phyloP scores from a whole-genome alignment of 2,329 filamentous ascomycete genomes.

The Colletotrichum gloeosporioides region DNA sequence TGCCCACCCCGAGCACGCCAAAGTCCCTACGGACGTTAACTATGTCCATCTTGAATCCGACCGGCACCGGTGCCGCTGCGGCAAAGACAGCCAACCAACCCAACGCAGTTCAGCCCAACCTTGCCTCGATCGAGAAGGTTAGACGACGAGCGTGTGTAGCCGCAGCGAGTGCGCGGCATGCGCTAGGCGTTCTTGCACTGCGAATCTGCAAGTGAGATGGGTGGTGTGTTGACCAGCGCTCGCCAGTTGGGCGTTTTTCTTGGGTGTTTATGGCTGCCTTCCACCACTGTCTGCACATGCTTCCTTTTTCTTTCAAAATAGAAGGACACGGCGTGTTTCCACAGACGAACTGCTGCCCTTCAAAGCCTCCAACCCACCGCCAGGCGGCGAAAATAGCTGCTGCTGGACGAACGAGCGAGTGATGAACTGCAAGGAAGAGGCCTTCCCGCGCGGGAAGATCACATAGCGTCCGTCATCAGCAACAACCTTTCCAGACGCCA shows the following conservation, averaged over 20 bases:
- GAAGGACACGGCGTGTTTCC: background rate
- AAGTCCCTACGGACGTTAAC: background rate
- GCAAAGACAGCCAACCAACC: background rate
- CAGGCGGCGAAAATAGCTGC: background rate
- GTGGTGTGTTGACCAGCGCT: background rate
- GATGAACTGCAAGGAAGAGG: background rate
- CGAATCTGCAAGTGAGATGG: background rate
- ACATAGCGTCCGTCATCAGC: constrained; percentile 4
- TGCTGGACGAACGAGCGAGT: background rate
- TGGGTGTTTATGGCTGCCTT: background rate
- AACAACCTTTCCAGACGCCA: constrained; percentile 3
- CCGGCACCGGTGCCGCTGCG: background rate
- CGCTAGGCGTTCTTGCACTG: constrained; percentile 15
- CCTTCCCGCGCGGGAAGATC: background rate
- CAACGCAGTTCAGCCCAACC: background rate
- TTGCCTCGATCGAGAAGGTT: constrained; percentile 18
- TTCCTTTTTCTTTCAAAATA: background rate
- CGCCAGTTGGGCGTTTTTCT: background rate
- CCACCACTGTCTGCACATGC: background rate
- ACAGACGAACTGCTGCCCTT: background rate
- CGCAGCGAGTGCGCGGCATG: constrained; percentile 18
- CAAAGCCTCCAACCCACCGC: background rate
- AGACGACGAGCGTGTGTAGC: constrained; percentile 16
- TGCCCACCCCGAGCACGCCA: background rate
- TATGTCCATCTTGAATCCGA: background rate